Percentiles rank a stretch among this genome's conserved stretches.
phyloP scores from a whole-genome alignment of 2,329 filamentous ascomycete species.

The Atkinsonella hypoxylon region DNA sequence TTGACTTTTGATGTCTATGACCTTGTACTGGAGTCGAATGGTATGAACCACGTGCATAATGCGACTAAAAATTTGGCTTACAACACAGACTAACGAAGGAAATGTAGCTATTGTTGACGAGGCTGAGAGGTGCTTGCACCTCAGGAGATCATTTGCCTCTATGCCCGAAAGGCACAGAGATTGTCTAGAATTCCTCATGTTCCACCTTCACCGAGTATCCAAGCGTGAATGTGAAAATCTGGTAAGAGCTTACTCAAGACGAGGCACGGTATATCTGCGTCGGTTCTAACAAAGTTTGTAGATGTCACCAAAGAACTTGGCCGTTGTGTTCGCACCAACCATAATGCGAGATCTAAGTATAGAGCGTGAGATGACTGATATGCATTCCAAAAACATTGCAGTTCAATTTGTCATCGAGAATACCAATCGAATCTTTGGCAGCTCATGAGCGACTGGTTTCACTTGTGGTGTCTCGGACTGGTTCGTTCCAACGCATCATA shows the following conservation, averaged over 20 bases:
- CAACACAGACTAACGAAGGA: background rate
- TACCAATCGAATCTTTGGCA: conserved; percentile 66
- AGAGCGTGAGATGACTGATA: conserved; percentile 91
- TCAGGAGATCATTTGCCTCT: conserved; percentile 62
- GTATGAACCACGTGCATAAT: conserved; percentile 33
- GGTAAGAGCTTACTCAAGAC: conserved; percentile 28
- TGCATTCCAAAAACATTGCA: conserved; percentile 82
- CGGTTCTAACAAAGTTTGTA: conserved; percentile 18
- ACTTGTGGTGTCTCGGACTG: background rate
- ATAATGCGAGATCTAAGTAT: conserved; percentile 88
- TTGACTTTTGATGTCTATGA: conserved; percentile 93
- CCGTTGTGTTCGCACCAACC: conserved; percentile 94
- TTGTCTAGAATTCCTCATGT: conserved; percentile 85
- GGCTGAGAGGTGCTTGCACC: conserved; percentile 54
- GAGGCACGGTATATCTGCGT: background rate
- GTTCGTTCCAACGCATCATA: background rate
- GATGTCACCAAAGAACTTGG: conserved; percentile 95
- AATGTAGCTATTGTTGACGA: conserved; percentile 49
- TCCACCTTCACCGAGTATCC: conserved; percentile 83
- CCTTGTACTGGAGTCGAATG: conserved; percentile 66
- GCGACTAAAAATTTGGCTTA: background rate
- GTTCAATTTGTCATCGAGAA: conserved; percentile 92
- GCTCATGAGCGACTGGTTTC: conserved; percentile 16
- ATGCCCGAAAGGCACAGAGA: conserved; percentile 78
- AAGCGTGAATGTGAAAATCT: conserved; percentile 73